These are phyloP conservation scores for Linum trigynum DNA, from an alignment of 345 rosid genomes.

Conservation along the genomic window DNA sequence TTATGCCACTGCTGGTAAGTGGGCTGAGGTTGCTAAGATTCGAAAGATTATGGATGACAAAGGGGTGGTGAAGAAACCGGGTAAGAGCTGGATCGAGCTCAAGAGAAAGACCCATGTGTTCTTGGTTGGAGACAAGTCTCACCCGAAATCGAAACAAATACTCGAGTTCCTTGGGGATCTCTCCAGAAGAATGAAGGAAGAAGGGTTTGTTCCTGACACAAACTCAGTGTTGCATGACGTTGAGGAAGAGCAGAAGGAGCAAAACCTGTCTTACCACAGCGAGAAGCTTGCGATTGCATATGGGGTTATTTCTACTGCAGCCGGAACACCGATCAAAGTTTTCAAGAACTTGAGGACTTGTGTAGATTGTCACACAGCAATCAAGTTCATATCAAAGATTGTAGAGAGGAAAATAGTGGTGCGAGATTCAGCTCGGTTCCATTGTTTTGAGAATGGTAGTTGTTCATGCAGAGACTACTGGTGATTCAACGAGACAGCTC, in stretches of 20 bases:
- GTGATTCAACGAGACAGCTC: conserved; percentile 30
- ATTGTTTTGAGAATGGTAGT: conserved; percentile 66
- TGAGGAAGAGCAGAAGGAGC: conserved; percentile 87
- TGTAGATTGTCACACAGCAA: conserved; percentile 78
- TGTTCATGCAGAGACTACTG: conserved; percentile 88
- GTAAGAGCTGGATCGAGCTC: conserved; percentile 74
- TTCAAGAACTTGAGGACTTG: conserved; percentile 84
- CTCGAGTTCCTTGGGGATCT: conserved; percentile 42
- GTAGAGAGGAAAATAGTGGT: conserved; percentile 56
- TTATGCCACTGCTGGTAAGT: conserved; percentile 63
- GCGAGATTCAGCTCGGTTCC: conserved; percentile 75
- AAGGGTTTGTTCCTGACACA: conserved; percentile 73
- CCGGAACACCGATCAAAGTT: conserved; percentile 61
- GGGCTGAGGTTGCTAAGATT: conserved; percentile 59
- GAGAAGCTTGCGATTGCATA: conserved; percentile 91
- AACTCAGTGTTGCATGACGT: conserved; percentile 73
- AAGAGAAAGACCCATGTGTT: conserved; percentile 58
- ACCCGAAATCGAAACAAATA: conserved; percentile 54
- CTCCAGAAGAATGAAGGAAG: conserved; percentile 61
- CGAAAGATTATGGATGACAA: conserved; percentile 53
- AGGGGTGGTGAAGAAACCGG: conserved; percentile 64
- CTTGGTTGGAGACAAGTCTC: conserved; percentile 61
- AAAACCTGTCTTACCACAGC: conserved; percentile 70
- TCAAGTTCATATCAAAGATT: conserved; percentile 78
- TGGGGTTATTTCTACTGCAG: conserved; percentile 57